Conservation (phyloP, 129 eudicot genomes). For the Flaveria linearis region DNA sequence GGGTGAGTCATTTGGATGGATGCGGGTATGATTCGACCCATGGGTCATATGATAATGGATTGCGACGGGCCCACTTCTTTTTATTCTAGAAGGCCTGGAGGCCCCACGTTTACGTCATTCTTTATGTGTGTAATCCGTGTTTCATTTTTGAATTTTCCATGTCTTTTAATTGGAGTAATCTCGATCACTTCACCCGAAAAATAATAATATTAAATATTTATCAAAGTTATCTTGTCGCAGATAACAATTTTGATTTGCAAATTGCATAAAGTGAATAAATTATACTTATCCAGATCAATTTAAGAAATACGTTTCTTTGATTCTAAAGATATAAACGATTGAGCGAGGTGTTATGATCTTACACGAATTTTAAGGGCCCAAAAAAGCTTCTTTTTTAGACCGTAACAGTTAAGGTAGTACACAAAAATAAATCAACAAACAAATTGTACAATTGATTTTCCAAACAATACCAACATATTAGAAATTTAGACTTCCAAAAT, state of each 20-base stretch:
- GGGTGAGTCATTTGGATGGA: constrained; percentile 15
- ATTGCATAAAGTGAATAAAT: neutral
- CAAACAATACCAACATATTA: no score
- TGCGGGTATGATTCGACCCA: constrained; percentile 26
- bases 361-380: no score
- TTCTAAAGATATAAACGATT: no score
- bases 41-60: constrained; percentile 17
- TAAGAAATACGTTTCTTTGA: no score
- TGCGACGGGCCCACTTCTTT: neutral
- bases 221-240: constrained; percentile 5
- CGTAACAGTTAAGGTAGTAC: no score
- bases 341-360: no score
- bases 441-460: no score
- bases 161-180: neutral
- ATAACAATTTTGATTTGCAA: constrained; percentile 4
- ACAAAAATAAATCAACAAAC: no score
- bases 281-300: neutral
- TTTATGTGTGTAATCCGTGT: constrained; percentile 38
- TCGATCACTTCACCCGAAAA: constrained; percentile 15
- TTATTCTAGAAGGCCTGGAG: neutral
- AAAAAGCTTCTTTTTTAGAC: no score
- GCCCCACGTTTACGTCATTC: constrained; percentile 14
- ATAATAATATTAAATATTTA: no score
- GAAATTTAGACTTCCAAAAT: no score
- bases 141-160: neutral